phyloP scores from a whole-genome alignment of 768 basidiomycete genomes.

The Cystofilobasidium capitatum region DNA sequence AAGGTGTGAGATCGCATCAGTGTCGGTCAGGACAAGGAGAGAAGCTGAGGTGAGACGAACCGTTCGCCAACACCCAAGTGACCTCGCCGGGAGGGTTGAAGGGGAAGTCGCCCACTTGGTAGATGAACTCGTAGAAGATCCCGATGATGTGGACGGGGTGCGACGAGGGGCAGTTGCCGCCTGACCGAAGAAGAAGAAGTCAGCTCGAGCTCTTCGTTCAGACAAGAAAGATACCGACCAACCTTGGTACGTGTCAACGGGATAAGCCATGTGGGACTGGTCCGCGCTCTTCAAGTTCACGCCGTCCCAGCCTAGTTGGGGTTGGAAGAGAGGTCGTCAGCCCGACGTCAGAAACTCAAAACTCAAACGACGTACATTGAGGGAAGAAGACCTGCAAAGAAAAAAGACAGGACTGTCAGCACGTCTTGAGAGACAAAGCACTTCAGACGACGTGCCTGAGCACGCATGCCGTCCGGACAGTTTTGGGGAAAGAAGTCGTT shows the following conservation, averaged over 20 bases:
- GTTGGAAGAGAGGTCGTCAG: conserved; percentile 16
- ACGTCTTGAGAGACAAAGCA: too few species aligned
- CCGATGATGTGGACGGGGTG: conserved; percentile 38
- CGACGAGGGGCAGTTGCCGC: conserved; percentile 23
- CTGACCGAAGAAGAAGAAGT: background rate
- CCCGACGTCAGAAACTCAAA: too few species aligned
- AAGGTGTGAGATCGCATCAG: background rate
- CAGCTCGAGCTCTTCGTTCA: background rate
- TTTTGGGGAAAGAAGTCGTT: conserved; percentile 29
- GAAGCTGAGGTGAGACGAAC: background rate
- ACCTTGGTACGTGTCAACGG: conserved; percentile 13
- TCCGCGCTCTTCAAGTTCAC: conserved; percentile 39
- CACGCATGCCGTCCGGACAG: conserved; percentile 40
- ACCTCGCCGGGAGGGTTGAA: conserved; percentile 34
- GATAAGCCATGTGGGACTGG: conserved; percentile 39
- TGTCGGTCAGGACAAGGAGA: conserved; percentile 1
- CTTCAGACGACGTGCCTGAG: conserved; percentile 28
- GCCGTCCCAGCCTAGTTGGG: conserved; percentile 39
- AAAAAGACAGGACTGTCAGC: background rate
- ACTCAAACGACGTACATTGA: conserved; percentile 3
- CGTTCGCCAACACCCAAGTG: conserved; percentile 39
- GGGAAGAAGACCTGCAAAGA: conserved; percentile 38
- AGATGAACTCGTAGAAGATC: conserved; percentile 41
- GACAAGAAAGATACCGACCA: background rate
- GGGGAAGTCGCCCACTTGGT: conserved; percentile 36